Base-by-base conservation (phyloP, 2,329 filamentous ascomycete species). In the Pyricularia grisea region DNA sequence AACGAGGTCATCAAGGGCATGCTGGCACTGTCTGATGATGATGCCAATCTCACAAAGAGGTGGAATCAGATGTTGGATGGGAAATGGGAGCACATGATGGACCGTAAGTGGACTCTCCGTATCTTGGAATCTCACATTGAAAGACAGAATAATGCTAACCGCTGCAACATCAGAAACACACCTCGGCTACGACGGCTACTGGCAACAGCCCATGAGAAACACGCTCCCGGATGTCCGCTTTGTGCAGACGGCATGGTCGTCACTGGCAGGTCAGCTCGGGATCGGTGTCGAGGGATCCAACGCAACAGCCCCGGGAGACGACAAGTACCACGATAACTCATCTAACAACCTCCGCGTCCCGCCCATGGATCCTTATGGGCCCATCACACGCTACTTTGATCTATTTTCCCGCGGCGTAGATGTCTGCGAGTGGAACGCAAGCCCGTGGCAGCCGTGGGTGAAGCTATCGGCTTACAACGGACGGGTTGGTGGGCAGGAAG, bases 161-260 rank as follows among this genome's bases (percentile, higher is more conserved):
- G 14, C 55, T 20, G 6, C n/a, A 11, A 27, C 11, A 2, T 50
- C 50, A 79, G 78, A 86, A 79, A 85, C 83, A 0, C 85, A 87
- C 72, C 76, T 87, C 10, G 84, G 84, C 25, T 87, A 84, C 65
- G 79, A 85, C 1, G 81, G 80, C 66, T 82, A 83, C 76, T 86
- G 89, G 89, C 90, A 92, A 77, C 89, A 92, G 75, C 88, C 90
- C 0, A 91, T 91, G 89, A 82, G 88, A 42, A 90, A 92, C 74
- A 84, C 84, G 0, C 82, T 90, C 1, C 88, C 89, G 0, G 83
- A 85, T 9, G 81, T 91, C 71, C 78, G 83, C 5, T 89, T 86
- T 72, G 85, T 89, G 1, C 86, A 89, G 74, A 89, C 68, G 82
- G 82, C 67, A 60, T 67, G 66, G 66, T 67, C 89, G 14, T 84